Evolutionary conservation across 768 basidiomycete genomes (phyloP), one percentile per base, ranked within the genome.

Genomic region (Strobilomyces confusus): DNA sequence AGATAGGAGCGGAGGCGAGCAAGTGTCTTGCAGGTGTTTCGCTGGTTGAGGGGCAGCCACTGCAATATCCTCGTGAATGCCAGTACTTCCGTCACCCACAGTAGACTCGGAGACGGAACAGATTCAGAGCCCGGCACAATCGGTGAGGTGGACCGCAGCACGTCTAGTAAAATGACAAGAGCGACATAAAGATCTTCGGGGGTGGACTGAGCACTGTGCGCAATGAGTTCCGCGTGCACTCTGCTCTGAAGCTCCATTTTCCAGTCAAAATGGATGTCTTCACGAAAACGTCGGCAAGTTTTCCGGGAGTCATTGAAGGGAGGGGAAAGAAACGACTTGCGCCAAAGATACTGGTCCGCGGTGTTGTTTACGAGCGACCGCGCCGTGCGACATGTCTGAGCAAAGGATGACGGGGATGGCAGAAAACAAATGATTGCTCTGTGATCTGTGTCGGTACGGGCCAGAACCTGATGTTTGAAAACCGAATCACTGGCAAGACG

Each of bases 251-350:
- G 68, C 57, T 75, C 67, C 17, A 56, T 56, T 58, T 58, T 66
- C 75, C 73, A 78, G 59, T 70, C 62, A 48, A 63, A 60, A 15
- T 48, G 52, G 26, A 52, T 42, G 13, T 61, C 58, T 42, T 48
- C 22, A 50, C 37, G 6, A 41, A 58, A 48, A 38, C 55, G 45
- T 20, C 57, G 55, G 46, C 53, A 32, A n/a, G 70, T 62, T 38
- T 64, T 52, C 15, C 80, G 73, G n/a, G 85, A 84, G 60, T 86
- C 80, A 63, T 90, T 89, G 65, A 87, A 89, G 7, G 78, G 75
- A 44, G 69, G 67, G 9, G 54, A 51, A 36, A 86, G 77, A 67
- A 84, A 88, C 48, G 89, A 72, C 48, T 79, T 72, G 49, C 83
- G 81, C 87, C 87, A 91, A 37, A 91, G 75, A 62, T 81, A 80